Conservation (phyloP, 345 rosid genomes). For the Clausena lansium region DNA sequence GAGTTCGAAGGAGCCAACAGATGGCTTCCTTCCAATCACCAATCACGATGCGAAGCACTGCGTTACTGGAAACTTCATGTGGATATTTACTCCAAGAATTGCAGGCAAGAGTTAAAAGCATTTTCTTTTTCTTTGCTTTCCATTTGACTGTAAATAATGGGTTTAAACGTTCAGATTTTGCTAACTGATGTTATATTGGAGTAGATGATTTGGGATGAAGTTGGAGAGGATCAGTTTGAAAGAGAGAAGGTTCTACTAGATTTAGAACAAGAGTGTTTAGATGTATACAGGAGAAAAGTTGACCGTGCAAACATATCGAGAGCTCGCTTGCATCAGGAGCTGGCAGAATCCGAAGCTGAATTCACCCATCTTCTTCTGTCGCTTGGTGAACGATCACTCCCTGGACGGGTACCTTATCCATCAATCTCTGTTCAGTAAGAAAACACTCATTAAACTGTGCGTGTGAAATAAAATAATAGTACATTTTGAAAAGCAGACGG, state of each 20-base stretch:
- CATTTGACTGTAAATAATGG: background rate
- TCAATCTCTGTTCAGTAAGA: conserved; percentile 15
- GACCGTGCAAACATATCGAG: conserved; percentile 90
- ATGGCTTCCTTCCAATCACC: conserved; percentile 79
- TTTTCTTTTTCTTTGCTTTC: background rate
- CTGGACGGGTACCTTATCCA: conserved; percentile 73
- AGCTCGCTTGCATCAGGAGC: conserved; percentile 93
- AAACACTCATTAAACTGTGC: background rate
- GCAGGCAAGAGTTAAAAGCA: conserved; percentile 53
- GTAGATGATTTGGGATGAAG: conserved; percentile 99
- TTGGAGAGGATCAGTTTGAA: conserved; percentile 75
- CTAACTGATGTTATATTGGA: background rate
- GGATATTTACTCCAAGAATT: conserved; percentile 86
- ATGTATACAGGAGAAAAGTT: conserved; percentile 91
- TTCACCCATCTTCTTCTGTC: conserved; percentile 92
- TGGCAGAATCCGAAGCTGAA: conserved; percentile 97
- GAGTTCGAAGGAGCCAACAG: conserved; percentile 16
- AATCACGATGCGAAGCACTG: conserved; percentile 58
- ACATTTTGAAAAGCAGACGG: background rate
- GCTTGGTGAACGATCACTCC: conserved; percentile 91
- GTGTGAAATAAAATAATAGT: background rate
- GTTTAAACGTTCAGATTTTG: conserved; percentile 2
- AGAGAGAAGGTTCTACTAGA: conserved; percentile 85
- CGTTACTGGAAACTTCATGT: conserved; percentile 68
- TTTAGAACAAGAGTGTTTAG: conserved; percentile 87